Conservation (phyloP, 2,329 filamentous ascomycete species). For the Monosporascus ibericus region DNA sequence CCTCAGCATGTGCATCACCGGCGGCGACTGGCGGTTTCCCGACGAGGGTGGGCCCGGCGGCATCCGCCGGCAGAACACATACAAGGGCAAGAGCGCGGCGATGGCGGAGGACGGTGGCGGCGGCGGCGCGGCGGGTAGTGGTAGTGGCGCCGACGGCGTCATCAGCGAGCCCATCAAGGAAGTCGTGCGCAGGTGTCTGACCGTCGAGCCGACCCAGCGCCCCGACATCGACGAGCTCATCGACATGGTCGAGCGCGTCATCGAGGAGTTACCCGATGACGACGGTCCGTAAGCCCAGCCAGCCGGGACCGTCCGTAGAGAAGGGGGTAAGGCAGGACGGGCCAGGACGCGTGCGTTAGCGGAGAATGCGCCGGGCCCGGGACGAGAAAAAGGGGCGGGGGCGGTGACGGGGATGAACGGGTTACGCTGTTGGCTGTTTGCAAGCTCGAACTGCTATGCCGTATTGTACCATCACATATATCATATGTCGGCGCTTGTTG, state of each 20-base stretch:
- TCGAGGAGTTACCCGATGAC: constrained; percentile 26
- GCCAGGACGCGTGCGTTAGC: too few relatives aligned
- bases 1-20: constrained; percentile 83
- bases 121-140: not conserved
- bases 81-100: constrained; percentile 37
- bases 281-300: constrained; percentile 5
- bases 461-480: too few relatives aligned
- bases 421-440: too few relatives aligned
- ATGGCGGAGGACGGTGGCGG: constrained; percentile 21
- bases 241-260: constrained; percentile 25
- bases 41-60: constrained; percentile 65
- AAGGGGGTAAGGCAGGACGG: too few relatives aligned
- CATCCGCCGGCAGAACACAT: constrained; percentile 7
- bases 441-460: too few relatives aligned
- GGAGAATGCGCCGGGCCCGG: too few relatives aligned
- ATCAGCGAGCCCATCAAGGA: constrained; percentile 83
- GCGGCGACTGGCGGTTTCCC: constrained; percentile 94
- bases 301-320: too few relatives aligned
- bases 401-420: too few relatives aligned
- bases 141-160: constrained; percentile 34
- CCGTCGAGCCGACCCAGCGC: constrained; percentile 78
- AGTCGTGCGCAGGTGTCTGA: constrained; percentile 79
- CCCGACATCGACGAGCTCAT: constrained; percentile 44
- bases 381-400: too few relatives aligned
- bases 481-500: too few relatives aligned